phyloP scores from a whole-genome alignment of 768 basidiomycete species.

The Pisolithus albus region DNA sequence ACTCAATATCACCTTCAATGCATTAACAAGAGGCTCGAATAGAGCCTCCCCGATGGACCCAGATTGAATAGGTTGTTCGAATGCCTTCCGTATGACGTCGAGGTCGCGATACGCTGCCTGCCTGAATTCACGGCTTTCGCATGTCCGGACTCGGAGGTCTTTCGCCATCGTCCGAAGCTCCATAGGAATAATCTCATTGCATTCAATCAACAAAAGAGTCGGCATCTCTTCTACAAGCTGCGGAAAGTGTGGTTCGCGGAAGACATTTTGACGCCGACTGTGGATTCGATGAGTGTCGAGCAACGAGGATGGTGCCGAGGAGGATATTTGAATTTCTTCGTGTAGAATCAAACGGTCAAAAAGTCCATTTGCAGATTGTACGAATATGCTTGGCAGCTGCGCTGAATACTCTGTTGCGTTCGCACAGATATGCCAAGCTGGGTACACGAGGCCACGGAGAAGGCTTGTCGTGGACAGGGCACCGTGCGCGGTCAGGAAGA shows the following conservation, averaged over 20 bases:
- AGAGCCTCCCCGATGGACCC: constrained; percentile 42
- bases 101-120: constrained; percentile 72
- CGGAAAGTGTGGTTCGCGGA: constrained; percentile 58
- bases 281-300: constrained; percentile 63
- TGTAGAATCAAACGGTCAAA: constrained; percentile 54
- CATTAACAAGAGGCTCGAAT: constrained; percentile 58
- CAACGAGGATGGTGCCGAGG: constrained; percentile 40
- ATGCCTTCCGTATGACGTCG: constrained; percentile 60
- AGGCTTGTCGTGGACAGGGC: constrained; percentile 69
- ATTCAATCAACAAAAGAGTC: constrained; percentile 63
- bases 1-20: constrained; percentile 59
- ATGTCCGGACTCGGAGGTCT: constrained; percentile 51
- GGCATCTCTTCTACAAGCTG: constrained; percentile 59
- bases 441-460: constrained; percentile 69
- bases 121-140: constrained; percentile 60
- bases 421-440: constrained; percentile 62
- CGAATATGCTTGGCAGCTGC: constrained; percentile 40
- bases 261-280: constrained; percentile 64
- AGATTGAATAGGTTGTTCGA: constrained; percentile 54
- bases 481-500: constrained; percentile 59
- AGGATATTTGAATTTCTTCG: constrained; percentile 38
- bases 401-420: constrained; percentile 32
- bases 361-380: constrained; percentile 57
- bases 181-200: constrained; percentile 45
- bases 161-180: constrained; percentile 43